These are phyloP conservation scores for Talaromyces trachyspermus DNA, from an alignment of 495 filamentous ascomycete species.

Conservation along the genomic window DNA sequence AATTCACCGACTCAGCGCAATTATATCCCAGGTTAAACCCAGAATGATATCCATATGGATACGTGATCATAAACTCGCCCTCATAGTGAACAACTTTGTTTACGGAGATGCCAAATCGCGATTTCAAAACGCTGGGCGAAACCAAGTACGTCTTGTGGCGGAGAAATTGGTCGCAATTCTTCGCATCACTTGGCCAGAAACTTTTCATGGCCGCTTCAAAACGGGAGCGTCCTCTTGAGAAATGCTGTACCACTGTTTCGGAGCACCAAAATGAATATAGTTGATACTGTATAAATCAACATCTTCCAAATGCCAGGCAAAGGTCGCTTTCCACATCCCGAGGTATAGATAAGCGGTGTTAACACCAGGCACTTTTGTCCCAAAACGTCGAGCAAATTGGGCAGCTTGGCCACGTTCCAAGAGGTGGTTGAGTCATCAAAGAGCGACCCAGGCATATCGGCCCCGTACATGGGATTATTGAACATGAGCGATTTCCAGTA, in stretches of 20 bases:
- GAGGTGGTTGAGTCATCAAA: slow-evolving; percentile 77
- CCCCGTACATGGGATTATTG: slow-evolving; percentile 89
- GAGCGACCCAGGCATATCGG: slow-evolving; percentile 93
- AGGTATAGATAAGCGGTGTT: slow-evolving; percentile 98
- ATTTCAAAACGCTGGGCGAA: slow-evolving; percentile 77
- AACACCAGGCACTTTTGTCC: slow-evolving; percentile 95
- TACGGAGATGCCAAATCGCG: slow-evolving; percentile 85
- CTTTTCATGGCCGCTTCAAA: slow-evolving; percentile 87
- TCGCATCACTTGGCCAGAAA: slow-evolving; percentile 94
- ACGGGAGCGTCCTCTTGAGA: slow-evolving; percentile 89
- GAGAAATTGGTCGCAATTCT: slow-evolving; percentile 92
- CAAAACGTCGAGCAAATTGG: slow-evolving; percentile 87
- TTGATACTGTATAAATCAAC: slow-evolving; percentile 99
- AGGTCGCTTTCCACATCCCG: slow-evolving; percentile 99
- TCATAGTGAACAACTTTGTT: slow-evolving; percentile 95
- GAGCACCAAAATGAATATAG: slow-evolving; percentile 97
- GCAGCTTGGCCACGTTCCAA: slow-evolving; percentile 93
- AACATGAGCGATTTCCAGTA: slow-evolving; percentile 97
- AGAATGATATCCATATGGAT: slow-evolving; percentile 96
- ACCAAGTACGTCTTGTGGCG: slow-evolving; percentile 99
- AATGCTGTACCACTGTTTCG: slow-evolving; percentile 99
- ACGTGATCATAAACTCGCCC: slow-evolving; percentile 97
- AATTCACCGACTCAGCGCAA: slow-evolving; percentile 98
- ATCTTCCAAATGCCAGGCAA: slow-evolving; percentile 98
- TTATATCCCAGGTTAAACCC: slow-evolving; percentile 98